Evolutionary conservation across 2,329 filamentous ascomycete genomes (phyloP), one percentile per base, ranked within the genome.

Genomic region (Aspergillus tamarii): DNA sequence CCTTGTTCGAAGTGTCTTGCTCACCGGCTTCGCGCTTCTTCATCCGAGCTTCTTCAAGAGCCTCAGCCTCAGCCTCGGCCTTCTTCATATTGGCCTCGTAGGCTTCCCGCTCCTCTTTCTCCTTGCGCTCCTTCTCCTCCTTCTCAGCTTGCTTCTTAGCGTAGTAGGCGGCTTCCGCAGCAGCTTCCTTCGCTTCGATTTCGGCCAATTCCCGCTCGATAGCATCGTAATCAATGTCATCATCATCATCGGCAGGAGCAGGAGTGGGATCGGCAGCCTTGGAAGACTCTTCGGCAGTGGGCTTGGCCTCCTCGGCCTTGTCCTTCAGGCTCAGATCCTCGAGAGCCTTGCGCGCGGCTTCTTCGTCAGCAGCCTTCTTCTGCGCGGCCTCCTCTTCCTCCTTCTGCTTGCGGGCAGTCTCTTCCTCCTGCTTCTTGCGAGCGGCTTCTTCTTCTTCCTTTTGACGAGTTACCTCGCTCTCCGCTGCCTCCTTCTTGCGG

Each of bases 61-160:
- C 82, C 69, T 84, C 82, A 12, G 81, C 82, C 69, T 83, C 82
- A 28, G 73, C 75, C 69, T 84, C 82, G 41, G 80, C 77, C 66
- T 79, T 75, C 73, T 83, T 83, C 80, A 83, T 82, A 67, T 80
- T 82, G 60, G 76, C 76, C 61, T 83, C 79, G 32, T 78, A 82
- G 57, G 76, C 72, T 43, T 80, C 80, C 16, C 67, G 76, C 45
- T 82, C 81, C 60, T 83, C 81, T 55, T 79, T 77, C 65, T 82
- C 80, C 69, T 82, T 82, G 65, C 79, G 78, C 30, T 74, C 80
- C 41, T 74, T 73, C 66, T 80, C 81, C 65, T 82, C 81, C 77
- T 92, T 92, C 75, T 93, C 89, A n/a, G 88, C 89, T 72, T 91
- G 87, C 78, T 93, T 94, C 79, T 91, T 91, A 75, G 91, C 89